These are phyloP conservation scores for Pleurotus pulmonarius DNA, from an alignment of 768 basidiomycete species.

Conservation along the genomic window DNA sequence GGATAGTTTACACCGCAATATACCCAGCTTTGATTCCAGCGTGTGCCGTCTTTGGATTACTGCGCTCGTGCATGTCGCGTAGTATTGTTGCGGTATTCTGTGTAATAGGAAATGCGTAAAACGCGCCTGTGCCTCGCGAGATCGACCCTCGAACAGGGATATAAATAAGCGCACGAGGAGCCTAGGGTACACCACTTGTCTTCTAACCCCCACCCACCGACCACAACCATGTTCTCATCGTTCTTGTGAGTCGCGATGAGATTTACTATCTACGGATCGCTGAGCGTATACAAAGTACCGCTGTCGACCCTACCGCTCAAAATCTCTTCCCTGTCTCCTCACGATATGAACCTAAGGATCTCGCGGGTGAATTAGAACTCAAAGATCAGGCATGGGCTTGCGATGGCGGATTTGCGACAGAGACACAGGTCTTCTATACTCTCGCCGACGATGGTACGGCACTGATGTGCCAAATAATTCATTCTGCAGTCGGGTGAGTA, in stretches of 20 bases:
- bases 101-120: slow-evolving; percentile 8
- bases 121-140: too few relatives aligned
- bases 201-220: slow-evolving; percentile 8
- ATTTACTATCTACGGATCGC: background rate
- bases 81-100: background rate
- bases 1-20: background rate
- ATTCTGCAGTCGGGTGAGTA: slow-evolving; percentile 84
- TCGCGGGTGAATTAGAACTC: slow-evolving; percentile 72
- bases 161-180: background rate
- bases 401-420: slow-evolving; percentile 79
- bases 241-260: slow-evolving; percentile 58
- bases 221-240: slow-evolving; percentile 68
- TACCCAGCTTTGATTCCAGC: background rate
- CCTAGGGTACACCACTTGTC: background rate
- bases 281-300: slow-evolving; percentile 34
- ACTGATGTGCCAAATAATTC: slow-evolving; percentile 82
- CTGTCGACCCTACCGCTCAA: slow-evolving; percentile 62
- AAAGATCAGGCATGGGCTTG: slow-evolving; percentile 84
- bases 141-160: background rate
- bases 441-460: slow-evolving; percentile 76
- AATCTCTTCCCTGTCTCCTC: slow-evolving; percentile 84
- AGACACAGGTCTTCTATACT: slow-evolving; percentile 88
- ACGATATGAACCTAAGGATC: slow-evolving; percentile 47
- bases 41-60: too few relatives aligned
- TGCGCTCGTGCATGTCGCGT: background rate